A percentile compares a stretch with the other conserved stretches of the same genome.
Evolutionary conservation across 2,329 filamentous ascomycete species (phyloP).

Genomic region (Clonostachys rhizophaga): DNA sequence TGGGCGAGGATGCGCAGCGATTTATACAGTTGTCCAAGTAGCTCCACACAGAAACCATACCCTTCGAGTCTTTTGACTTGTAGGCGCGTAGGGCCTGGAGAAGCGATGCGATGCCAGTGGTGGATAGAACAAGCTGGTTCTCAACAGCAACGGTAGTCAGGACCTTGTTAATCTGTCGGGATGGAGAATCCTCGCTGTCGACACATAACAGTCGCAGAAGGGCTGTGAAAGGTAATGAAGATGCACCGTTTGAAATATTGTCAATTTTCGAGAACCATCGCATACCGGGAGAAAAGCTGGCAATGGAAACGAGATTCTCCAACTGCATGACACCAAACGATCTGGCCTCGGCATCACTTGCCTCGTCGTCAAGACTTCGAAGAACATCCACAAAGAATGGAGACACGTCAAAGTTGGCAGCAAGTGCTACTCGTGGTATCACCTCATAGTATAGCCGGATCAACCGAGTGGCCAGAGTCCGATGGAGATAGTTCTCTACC

Average conservation of each 20-base stretch:
- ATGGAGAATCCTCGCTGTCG: slow-evolving; percentile 17
- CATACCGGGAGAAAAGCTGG: slow-evolving; percentile 76
- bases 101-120: slow-evolving; percentile 40
- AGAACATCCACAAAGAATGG: slow-evolving; percentile 67
- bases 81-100: slow-evolving; percentile 23
- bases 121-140: slow-evolving; percentile 58
- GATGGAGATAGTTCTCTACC: slow-evolving; percentile 66
- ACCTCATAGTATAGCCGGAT: slow-evolving; percentile 82
- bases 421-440: slow-evolving; percentile 72
- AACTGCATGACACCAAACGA: slow-evolving; percentile 67
- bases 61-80: slow-evolving; percentile 4
- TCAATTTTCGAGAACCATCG: slow-evolving; percentile 82
- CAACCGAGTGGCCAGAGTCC: slow-evolving; percentile 73
- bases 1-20: slow-evolving; percentile 68
- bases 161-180: slow-evolving; percentile 45
- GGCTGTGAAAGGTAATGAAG: slow-evolving; percentile 63
- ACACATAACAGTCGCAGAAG: slow-evolving; percentile 47
- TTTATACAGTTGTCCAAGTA: slow-evolving; percentile 83
- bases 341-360: slow-evolving; percentile 40
- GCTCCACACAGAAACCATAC: slow-evolving; percentile 47
- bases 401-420: slow-evolving; percentile 86
- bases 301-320: slow-evolving; percentile 76
- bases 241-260: slow-evolving; percentile 38
- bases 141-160: slow-evolving; percentile 59
- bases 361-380: slow-evolving; percentile 44